A percentile compares a stretch with the other conserved stretches of the same genome.
These are phyloP conservation scores for Ustilago tritici DNA, from an alignment of 1,284 basidiomycete genomes.

Conservation along the genomic window DNA sequence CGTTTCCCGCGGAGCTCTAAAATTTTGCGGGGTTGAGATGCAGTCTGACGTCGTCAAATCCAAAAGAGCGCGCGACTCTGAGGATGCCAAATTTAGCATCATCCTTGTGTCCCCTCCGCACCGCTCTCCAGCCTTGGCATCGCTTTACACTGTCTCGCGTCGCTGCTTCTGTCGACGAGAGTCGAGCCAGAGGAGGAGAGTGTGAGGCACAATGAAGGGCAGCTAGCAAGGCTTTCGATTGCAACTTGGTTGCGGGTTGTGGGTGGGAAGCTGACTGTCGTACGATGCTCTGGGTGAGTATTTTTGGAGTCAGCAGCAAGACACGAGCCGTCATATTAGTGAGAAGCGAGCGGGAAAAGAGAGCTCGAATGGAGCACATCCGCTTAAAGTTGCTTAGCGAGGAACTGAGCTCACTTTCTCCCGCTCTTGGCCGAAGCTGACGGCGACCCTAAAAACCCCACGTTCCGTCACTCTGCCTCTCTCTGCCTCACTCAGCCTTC, in stretches of 20 bases:
- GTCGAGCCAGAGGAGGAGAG: neutral
- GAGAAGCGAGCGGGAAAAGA: neutral
- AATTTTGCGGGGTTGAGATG: slow-evolving; percentile 1
- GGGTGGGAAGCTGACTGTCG: neutral
- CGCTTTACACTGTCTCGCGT: neutral
- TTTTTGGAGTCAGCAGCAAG: neutral
- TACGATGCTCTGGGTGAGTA: neutral
- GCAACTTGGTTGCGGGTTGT: neutral
- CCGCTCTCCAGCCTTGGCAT: neutral
- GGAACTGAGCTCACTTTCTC: slow-evolving; percentile 1
- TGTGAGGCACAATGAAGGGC: neutral
- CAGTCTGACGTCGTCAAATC: neutral
- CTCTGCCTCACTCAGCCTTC: neutral
- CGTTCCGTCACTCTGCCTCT: neutral
- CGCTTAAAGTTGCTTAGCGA: neutral
- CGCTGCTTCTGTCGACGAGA: neutral
- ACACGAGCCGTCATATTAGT: neutral
- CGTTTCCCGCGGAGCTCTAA: neutral
- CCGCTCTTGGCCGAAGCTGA: neutral
- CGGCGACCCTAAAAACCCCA: neutral
- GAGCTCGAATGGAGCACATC: neutral
- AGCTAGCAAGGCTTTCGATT: too few species aligned
- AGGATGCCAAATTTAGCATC: neutral
- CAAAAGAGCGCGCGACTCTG: neutral
- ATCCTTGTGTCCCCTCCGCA: neutral